Conservation (phyloP, 2,329 filamentous ascomycete species). For the Pseudofabraea citricarpa region DNA sequence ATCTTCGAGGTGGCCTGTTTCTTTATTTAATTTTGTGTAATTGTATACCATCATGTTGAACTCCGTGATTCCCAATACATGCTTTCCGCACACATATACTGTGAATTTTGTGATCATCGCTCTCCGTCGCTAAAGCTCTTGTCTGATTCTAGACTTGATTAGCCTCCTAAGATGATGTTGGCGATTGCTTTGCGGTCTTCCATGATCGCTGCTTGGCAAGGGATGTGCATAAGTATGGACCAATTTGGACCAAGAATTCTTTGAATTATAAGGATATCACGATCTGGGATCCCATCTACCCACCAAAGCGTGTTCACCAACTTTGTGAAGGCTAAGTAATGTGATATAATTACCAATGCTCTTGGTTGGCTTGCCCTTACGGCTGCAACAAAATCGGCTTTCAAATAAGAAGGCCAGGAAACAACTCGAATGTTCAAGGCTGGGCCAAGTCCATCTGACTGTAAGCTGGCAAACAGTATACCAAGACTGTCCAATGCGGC, state of each 20-base stretch:
- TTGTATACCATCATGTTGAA: no score
- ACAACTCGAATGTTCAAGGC: conserved; percentile 19
- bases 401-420: conserved; percentile 17
- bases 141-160: no score
- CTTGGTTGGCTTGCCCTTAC: conserved; percentile 11
- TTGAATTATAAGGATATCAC: conserved; percentile 11
- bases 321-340: conserved; percentile 17
- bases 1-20: no score
- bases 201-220: conserved; percentile 7
- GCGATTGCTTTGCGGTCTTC: conserved; percentile 8
- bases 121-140: no score
- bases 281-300: conserved; percentile 12
- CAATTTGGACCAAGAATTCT: conserved; percentile 9
- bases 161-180: no score
- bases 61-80: no score
- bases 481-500: conserved; percentile 19
- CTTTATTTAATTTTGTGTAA: no score
- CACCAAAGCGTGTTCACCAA: conserved; percentile 14
- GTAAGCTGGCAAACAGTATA: conserved; percentile 21
- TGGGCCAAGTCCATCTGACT: conserved; percentile 15
- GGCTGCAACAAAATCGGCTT: conserved; percentile 10
- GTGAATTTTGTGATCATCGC: no score
- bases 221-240: conserved; percentile 10
- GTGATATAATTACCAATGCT: conserved; percentile 13
- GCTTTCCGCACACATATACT: no score